A percentile compares a stretch with the other conserved stretches of the same genome.
These are phyloP conservation scores for Phytophthora pistaciae DNA, from an alignment of 352 stramenopile genomes.

Conservation along the genomic window DNA sequence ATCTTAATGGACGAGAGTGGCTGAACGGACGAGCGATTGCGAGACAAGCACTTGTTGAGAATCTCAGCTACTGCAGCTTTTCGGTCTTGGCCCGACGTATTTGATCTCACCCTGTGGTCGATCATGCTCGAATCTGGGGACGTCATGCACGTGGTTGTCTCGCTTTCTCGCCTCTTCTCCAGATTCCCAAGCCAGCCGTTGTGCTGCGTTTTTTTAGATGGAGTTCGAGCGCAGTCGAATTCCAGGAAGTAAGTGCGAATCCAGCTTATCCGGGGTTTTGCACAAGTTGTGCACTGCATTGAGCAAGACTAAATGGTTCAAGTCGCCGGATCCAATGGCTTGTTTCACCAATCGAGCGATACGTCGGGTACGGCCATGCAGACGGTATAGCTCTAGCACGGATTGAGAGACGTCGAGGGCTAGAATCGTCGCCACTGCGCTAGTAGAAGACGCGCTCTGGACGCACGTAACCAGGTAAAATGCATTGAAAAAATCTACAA, in stretches of 20 bases:
- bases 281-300: not conserved
- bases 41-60: not conserved
- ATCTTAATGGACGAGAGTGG: not conserved
- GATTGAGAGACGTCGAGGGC: slow-evolving; percentile 4
- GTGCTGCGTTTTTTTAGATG: not conserved
- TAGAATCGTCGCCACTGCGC: not conserved
- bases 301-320: not conserved
- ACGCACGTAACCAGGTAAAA: slow-evolving; percentile 22
- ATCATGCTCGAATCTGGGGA: slow-evolving; percentile 4
- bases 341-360: not conserved
- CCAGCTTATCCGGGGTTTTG: not conserved
- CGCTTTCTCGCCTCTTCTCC: not conserved
- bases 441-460: slow-evolving; percentile 13
- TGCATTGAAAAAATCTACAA: slow-evolving; percentile 24
- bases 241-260: not conserved
- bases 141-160: not conserved
- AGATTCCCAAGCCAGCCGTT: slow-evolving; percentile 1
- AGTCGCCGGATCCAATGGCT: not conserved
- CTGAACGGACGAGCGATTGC: not conserved
- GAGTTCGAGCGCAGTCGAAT: slow-evolving; percentile 7
- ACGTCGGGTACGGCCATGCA: not conserved
- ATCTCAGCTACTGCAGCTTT: not conserved
- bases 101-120: not conserved
- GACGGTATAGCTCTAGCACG: not conserved
- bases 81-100: not conserved